Evolutionary conservation across 345 rosid species (phyloP), one percentile per base, ranked within the genome.

Genomic region (Physaria fendleri): DNA sequence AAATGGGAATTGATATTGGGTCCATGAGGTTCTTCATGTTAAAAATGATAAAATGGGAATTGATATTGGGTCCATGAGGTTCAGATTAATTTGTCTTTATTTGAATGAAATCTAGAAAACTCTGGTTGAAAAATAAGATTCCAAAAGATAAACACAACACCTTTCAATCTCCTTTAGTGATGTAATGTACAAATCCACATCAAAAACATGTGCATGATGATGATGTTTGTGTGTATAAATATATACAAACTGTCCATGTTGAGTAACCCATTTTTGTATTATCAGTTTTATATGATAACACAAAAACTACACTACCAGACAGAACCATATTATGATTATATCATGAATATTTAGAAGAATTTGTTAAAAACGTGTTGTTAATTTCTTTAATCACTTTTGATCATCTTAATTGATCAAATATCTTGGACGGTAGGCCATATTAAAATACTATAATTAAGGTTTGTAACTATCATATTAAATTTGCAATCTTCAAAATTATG

Each of bases 181-280:
- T 58, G 34, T 34, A 15, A 56, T 43, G 45, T 49, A 68, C 66
- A 68, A 66, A 68, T 68, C 61, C 47, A 51, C 72, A 68, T 68
- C 66, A 59, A 41, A 48, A 49, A 30, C 65, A 67, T 38, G 71
- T 66, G 65, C 22, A 30, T 49, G 52, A 58, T 66, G 38, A 66
- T 56, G 58, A 32, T 32, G n/a, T n/a, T n/a, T n/a, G n/a, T n/a
- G n/a, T n/a, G n/a, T n/a, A n/a, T n/a, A n/a, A n/a, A 58, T 50
- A n/a, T 24, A 58, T 50, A 22, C n/a, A 32, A 59, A 58, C 59
- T 67, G 64, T 66, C 64, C 58, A 48, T 40, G 7, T 40, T 14
- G 47, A 27, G 14, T 14, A 39, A n/a, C 5, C 43, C 41, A 2
- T 32, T n/a, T n/a, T n/a, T n/a, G n/a, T n/a, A n/a, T n/a, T n/a